Evolutionary conservation across 1,139 yeast species (phyloP).

Genomic region (Nadsonia starkeyi-henricii): DNA sequence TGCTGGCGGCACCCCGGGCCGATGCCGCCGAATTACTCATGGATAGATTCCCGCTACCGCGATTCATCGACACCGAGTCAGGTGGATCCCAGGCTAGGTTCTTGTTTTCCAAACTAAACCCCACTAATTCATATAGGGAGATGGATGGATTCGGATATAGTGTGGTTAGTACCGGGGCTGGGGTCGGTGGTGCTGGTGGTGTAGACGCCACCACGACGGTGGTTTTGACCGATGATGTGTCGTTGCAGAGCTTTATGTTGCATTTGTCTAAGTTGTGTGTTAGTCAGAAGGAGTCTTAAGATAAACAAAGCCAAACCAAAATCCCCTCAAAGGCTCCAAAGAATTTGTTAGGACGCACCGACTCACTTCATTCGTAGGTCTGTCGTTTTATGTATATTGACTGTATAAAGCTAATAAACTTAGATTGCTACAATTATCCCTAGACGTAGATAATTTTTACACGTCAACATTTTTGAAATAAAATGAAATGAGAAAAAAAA

Average conservation of each 20-base stretch:
- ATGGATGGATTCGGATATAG: slow-evolving; percentile 26
- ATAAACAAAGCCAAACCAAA: neutral
- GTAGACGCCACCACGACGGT: slow-evolving; percentile 41
- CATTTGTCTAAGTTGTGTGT: slow-evolving; percentile 57
- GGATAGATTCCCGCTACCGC: slow-evolving; percentile 92
- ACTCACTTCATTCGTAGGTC: no score
- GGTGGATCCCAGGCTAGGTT: slow-evolving; percentile 98
- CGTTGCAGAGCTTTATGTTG: slow-evolving; percentile 81
- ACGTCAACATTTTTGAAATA: no score
- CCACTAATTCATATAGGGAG: slow-evolving; percentile 34
- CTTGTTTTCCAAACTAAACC: slow-evolving; percentile 84
- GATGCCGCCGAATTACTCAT: slow-evolving; percentile 87
- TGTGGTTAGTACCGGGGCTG: slow-evolving; percentile 12
- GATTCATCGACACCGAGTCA: slow-evolving; percentile 92
- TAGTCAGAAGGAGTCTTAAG: neutral
- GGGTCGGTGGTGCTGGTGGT: slow-evolving; percentile 31
- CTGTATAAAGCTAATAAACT: no score
- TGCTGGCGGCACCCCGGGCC: slow-evolving; percentile 77
- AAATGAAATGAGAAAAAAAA: no score
- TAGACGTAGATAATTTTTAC: no score
- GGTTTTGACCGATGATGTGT: slow-evolving; percentile 89
- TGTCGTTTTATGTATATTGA: no score
- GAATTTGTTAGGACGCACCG: no score
- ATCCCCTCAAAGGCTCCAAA: no score
- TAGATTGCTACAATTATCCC: no score